These are phyloP conservation scores for Pseudopithomyces chartarum DNA, from an alignment of 2,329 filamentous ascomycete genomes.

Conservation along the genomic window DNA sequence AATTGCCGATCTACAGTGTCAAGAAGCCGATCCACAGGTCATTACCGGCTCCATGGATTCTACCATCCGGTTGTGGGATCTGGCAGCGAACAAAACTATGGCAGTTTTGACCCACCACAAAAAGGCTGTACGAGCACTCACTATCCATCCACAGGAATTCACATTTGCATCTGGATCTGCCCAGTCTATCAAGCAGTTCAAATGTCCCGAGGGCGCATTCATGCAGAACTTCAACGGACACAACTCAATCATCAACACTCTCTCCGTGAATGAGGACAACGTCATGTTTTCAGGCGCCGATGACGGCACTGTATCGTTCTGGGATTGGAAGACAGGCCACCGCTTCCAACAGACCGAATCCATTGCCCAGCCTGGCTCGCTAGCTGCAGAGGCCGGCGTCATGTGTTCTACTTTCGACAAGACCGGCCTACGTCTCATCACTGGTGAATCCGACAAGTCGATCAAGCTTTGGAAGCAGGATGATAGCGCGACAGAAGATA, in stretches of 20 bases:
- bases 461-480: conserved; percentile 98
- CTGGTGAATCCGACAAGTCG: conserved; percentile 89
- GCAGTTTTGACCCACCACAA: conserved; percentile 97
- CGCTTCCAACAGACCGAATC: conserved; percentile 89
- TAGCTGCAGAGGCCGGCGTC: conserved; percentile 92
- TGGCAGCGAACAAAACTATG: conserved; percentile 95
- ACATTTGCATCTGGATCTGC: conserved; percentile 94
- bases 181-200: conserved; percentile 98
- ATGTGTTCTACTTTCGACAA: conserved; percentile 93
- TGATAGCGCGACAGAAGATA: conserved; percentile 85
- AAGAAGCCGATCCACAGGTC: conserved; percentile 95
- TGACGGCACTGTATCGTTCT: conserved; percentile 96
- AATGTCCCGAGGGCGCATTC: conserved; percentile 95
- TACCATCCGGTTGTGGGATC: conserved; percentile 73
- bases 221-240: conserved; percentile 99
- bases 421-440: conserved; percentile 87
- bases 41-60: conserved; percentile 90
- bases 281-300: conserved; percentile 94
- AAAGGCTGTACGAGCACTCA: conserved; percentile 86
- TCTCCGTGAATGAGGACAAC: conserved; percentile 92
- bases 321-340: conserved; percentile 98
- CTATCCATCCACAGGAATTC: conserved; percentile 88
- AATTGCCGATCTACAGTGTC: conserved; percentile 85
- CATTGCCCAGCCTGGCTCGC: conserved; percentile 87
- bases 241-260: conserved; percentile 93